Evolutionary conservation across 257 asterid species (phyloP).

Genomic region (Ligustrum vulgare): DNA sequence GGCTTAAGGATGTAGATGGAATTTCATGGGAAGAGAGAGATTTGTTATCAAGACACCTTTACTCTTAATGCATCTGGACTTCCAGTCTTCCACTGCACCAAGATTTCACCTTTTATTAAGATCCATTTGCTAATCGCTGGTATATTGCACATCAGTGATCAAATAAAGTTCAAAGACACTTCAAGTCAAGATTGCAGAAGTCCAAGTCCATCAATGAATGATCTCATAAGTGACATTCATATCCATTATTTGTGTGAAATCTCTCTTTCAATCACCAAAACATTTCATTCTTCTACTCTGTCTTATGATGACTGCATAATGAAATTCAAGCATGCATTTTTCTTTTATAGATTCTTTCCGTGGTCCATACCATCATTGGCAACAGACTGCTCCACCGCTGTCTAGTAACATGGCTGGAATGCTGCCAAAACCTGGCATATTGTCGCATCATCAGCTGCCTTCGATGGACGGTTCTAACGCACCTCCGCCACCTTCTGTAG

Average conservation of each 20-base stretch:
- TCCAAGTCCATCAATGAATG: background rate
- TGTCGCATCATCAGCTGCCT: slow-evolving; percentile 38
- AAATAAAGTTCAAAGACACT: background rate
- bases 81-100: background rate
- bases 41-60: background rate
- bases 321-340: slow-evolving; percentile 3
- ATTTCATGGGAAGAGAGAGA: background rate
- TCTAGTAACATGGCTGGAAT: slow-evolving; percentile 24
- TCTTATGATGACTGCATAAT: slow-evolving; percentile 5
- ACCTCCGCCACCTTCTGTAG: slow-evolving; percentile 38
- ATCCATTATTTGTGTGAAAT: background rate
- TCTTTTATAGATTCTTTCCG: slow-evolving; percentile 34
- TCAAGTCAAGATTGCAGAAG: background rate
- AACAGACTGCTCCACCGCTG: slow-evolving; percentile 35
- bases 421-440: slow-evolving; percentile 28
- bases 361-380: slow-evolving; percentile 24
- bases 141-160: background rate
- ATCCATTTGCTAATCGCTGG: slow-evolving; percentile 3
- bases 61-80: background rate
- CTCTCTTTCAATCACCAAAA: slow-evolving; percentile 13
- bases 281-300: slow-evolving; percentile 2
- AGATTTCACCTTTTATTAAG: slow-evolving; percentile 6
- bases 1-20: background rate
- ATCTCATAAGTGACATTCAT: background rate
- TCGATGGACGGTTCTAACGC: slow-evolving; percentile 36